These are phyloP conservation scores for Phytopythium vexans DNA, from an alignment of 352 stramenopile species.

Conservation along the genomic window DNA sequence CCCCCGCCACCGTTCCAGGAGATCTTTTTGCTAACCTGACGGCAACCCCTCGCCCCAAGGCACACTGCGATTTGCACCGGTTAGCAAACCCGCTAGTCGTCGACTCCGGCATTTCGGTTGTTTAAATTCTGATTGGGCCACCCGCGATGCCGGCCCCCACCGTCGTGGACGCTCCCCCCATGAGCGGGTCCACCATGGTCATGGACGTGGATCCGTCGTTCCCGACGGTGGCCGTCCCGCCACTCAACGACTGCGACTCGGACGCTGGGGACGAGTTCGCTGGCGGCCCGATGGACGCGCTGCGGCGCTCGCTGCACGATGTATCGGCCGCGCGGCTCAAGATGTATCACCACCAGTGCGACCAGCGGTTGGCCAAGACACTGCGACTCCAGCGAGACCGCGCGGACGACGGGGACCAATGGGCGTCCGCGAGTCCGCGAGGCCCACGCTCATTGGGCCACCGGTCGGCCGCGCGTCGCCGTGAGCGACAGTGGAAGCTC, in stretches of 20 bases:
- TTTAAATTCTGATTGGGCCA: not conserved
- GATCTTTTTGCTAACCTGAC: no score
- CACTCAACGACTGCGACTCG: not conserved
- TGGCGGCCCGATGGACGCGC: conserved; percentile 5
- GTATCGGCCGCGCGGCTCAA: conserved; percentile 39
- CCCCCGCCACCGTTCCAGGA: no score
- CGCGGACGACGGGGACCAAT: conserved; percentile 32
- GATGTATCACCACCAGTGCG: conserved; percentile 46
- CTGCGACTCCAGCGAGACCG: conserved; percentile 42
- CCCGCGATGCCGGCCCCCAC: not conserved
- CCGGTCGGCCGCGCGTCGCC: not conserved
- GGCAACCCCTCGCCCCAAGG: no score
- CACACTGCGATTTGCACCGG: not conserved
- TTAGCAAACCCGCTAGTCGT: not conserved
- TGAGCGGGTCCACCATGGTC: conserved; percentile 28
- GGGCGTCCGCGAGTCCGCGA: conserved; percentile 3
- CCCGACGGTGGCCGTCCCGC: not conserved
- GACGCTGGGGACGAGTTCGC: not conserved
- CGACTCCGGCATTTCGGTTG: no score
- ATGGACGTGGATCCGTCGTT: conserved; percentile 25
- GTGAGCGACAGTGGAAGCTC: conserved; percentile 58
- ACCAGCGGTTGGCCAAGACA: conserved; percentile 37
- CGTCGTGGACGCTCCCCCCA: not conserved
- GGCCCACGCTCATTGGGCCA: conserved; percentile 5
- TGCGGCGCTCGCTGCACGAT: conserved; percentile 23